Evolutionary conservation across 1,284 basidiomycete genomes (phyloP).

Genomic region (Sporisorium reilianum): DNA sequence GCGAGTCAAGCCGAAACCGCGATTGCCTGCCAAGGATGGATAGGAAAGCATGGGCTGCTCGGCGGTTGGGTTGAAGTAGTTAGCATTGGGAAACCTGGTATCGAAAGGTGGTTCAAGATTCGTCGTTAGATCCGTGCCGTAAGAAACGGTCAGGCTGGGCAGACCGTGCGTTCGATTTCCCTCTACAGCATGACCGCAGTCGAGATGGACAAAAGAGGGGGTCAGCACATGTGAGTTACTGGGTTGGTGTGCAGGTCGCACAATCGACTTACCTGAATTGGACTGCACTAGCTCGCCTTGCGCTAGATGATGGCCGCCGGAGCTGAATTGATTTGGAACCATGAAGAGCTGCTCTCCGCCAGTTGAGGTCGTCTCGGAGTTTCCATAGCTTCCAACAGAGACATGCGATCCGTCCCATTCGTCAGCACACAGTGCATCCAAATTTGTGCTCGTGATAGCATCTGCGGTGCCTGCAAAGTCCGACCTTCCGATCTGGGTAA

Average conservation of each 20-base stretch:
- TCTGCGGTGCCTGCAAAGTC: neutral
- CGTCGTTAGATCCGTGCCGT: neutral
- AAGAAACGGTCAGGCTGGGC: neutral
- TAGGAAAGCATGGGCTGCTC: neutral
- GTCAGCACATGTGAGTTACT: neutral
- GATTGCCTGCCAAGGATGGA: neutral
- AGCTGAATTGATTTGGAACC: neutral
- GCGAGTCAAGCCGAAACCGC: neutral
- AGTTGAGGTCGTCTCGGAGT: neutral
- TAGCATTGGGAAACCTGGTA: neutral
- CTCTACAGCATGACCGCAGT: neutral
- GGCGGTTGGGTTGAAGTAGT: neutral
- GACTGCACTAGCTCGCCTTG: neutral
- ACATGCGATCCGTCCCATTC: slow-evolving; percentile 5
- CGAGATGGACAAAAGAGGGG: neutral
- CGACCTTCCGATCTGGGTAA: neutral
- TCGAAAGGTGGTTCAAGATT: neutral
- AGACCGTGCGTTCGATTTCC: slow-evolving; percentile 1
- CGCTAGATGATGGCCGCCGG: neutral
- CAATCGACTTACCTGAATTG: neutral
- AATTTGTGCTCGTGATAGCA: neutral
- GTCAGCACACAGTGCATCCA: neutral
- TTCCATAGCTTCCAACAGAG: neutral
- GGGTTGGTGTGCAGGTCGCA: neutral
- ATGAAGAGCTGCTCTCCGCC: neutral